These are phyloP conservation scores for Ogataea henricii DNA, from an alignment of 805 yeast genomes.

Conservation along the genomic window DNA sequence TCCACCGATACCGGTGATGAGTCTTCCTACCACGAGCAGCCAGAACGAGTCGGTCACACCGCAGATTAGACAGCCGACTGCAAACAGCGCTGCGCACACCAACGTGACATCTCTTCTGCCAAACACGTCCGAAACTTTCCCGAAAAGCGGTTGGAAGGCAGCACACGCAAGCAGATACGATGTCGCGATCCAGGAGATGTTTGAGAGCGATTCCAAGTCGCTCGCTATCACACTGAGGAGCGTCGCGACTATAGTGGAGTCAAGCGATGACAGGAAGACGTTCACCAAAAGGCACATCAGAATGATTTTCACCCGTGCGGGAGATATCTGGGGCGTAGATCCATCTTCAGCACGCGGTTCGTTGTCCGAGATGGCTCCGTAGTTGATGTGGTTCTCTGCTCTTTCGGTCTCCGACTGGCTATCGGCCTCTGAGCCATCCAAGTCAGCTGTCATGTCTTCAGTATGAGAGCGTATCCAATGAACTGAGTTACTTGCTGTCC, in stretches of 20 bases:
- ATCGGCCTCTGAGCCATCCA: not conserved
- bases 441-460: not conserved
- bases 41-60: constrained; percentile 42
- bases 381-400: not conserved
- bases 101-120: constrained; percentile 46
- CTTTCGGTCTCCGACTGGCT: not conserved
- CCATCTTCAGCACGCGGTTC: not conserved
- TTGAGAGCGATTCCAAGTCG: constrained; percentile 47
- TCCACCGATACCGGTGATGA: constrained; percentile 85
- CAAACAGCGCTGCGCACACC: constrained; percentile 36
- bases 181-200: constrained; percentile 46
- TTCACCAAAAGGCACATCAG: constrained; percentile 25
- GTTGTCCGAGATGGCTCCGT: not conserved
- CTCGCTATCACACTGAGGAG: constrained; percentile 52
- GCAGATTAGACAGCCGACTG: constrained; percentile 44
- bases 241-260: constrained; percentile 58
- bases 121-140: constrained; percentile 55
- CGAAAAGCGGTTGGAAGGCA: constrained; percentile 57
- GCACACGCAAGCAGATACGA: constrained; percentile 44
- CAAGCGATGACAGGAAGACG: constrained; percentile 49
- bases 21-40: constrained; percentile 56
- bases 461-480: too few species aligned
- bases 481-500: too few species aligned
- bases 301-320: constrained; percentile 10
- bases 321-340: not conserved